These are phyloP conservation scores for Tolypocladium tropicale DNA, from an alignment of 2,329 filamentous ascomycete genomes.

Conservation along the genomic window DNA sequence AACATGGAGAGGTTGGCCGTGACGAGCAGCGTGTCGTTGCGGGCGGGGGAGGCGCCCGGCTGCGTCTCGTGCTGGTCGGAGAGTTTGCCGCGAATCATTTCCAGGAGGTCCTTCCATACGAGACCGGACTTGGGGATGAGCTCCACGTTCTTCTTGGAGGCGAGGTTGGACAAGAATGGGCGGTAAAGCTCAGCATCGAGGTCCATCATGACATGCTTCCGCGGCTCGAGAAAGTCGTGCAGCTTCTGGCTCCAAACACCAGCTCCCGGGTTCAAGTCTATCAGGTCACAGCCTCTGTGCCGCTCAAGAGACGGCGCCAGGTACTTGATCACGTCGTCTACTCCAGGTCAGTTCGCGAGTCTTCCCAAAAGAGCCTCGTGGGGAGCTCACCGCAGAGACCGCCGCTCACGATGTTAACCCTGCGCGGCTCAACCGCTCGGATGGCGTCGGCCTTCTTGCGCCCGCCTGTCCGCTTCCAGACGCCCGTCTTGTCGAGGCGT, in stretches of 20 bases:
- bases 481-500: slow-evolving; percentile 13
- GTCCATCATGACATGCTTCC: slow-evolving; percentile 77
- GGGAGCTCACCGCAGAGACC: slow-evolving; percentile 35
- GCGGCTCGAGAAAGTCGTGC: slow-evolving; percentile 64
- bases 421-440: slow-evolving; percentile 15
- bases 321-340: slow-evolving; percentile 61
- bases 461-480: slow-evolving; percentile 13
- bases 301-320: slow-evolving; percentile 58
- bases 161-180: slow-evolving; percentile 49
- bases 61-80: slow-evolving; percentile 40
- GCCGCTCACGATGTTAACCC: slow-evolving; percentile 44
- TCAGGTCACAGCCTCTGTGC: slow-evolving; percentile 69
- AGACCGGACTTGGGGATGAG: slow-evolving; percentile 48
- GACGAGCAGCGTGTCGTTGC: slow-evolving; percentile 66
- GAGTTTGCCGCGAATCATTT: slow-evolving; percentile 39
- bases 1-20: slow-evolving; percentile 54
- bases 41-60: slow-evolving; percentile 28
- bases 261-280: slow-evolving; percentile 76
- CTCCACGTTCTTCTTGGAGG: slow-evolving; percentile 34
- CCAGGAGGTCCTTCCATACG: slow-evolving; percentile 47
- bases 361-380: background rate
- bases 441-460: slow-evolving; percentile 5
- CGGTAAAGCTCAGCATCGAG: slow-evolving; percentile 49
- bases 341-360: background rate
- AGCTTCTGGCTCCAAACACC: slow-evolving; percentile 73